phyloP scores from a whole-genome alignment of 371 early-diverging fungal genomes.

The Fennellomyces sp. region DNA sequence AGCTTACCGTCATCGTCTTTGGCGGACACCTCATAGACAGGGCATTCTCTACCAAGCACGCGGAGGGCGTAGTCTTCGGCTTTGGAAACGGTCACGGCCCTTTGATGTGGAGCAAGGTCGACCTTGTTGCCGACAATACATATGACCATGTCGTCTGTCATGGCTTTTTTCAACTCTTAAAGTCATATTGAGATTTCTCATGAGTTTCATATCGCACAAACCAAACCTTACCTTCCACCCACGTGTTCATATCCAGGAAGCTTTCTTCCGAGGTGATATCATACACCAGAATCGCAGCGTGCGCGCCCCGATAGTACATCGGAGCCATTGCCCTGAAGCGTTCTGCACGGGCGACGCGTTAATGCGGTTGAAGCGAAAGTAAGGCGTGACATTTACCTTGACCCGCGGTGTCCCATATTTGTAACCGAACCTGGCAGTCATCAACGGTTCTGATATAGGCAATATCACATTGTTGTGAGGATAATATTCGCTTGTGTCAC shows the following conservation, averaged over 20 bases:
- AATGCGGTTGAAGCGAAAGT: too few species aligned
- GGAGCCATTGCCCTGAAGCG: slow-evolving; percentile 71
- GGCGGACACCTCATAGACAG: slow-evolving; percentile 66
- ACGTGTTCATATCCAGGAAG: slow-evolving; percentile 65
- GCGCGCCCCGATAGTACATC: slow-evolving; percentile 97
- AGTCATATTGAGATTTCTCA: not conserved
- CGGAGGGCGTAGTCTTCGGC: slow-evolving; percentile 50
- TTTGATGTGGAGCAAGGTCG: slow-evolving; percentile 56
- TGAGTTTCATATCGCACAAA: too few species aligned
- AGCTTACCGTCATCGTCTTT: slow-evolving; percentile 59
- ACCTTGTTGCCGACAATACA: slow-evolving; percentile 74
- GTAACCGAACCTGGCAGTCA: slow-evolving; percentile 58
- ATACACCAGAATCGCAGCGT: slow-evolving; percentile 93
- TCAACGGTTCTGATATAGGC: slow-evolving; percentile 43
- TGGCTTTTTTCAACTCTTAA: slow-evolving; percentile 65
- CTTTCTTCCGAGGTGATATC: slow-evolving; percentile 85
- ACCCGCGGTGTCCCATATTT: slow-evolving; percentile 93
- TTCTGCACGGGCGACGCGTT: slow-evolving; percentile 36
- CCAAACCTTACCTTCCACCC: slow-evolving; percentile 59
- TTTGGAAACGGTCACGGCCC: slow-evolving; percentile 49
- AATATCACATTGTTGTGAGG: not conserved
- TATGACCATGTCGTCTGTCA: slow-evolving; percentile 61
- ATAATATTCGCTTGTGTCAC: not conserved
- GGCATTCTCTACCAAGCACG: slow-evolving; percentile 38
- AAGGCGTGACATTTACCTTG: slow-evolving; percentile 72